These are phyloP conservation scores for Fusarium brevicatenulatum DNA, from an alignment of 2,329 filamentous ascomycete genomes.

Conservation along the genomic window DNA sequence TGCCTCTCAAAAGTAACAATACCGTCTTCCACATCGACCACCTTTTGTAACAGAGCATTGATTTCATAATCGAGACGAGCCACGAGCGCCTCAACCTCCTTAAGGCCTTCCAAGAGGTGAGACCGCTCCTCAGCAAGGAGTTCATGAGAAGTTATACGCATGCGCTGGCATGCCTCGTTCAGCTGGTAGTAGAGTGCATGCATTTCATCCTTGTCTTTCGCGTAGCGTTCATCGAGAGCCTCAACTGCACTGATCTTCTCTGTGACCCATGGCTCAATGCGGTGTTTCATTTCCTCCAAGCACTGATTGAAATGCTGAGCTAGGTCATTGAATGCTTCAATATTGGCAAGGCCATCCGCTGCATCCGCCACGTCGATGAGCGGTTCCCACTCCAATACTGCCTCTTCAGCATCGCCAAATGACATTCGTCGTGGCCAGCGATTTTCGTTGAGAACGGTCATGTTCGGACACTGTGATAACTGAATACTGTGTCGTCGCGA, in stretches of 20 bases:
- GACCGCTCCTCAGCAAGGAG: slow-evolving; percentile 75
- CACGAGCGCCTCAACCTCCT: slow-evolving; percentile 81
- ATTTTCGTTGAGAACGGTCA: slow-evolving; percentile 60
- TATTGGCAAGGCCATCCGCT: slow-evolving; percentile 41
- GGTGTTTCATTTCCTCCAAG: slow-evolving; percentile 62
- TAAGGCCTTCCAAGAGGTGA: slow-evolving; percentile 74
- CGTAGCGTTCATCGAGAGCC: slow-evolving; percentile 69
- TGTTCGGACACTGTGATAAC: slow-evolving; percentile 45
- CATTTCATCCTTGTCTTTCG: slow-evolving; percentile 71
- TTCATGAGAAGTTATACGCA: slow-evolving; percentile 74
- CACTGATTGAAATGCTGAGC: slow-evolving; percentile 64
- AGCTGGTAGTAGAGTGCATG: slow-evolving; percentile 75
- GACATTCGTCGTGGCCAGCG: slow-evolving; percentile 78
- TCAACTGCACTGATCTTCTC: slow-evolving; percentile 66
- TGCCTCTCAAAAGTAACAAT: slow-evolving; percentile 82
- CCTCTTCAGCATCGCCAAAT: slow-evolving; percentile 79
- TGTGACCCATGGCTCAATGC: slow-evolving; percentile 70
- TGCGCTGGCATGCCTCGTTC: slow-evolving; percentile 73
- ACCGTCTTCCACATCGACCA: slow-evolving; percentile 87
- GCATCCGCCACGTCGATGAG: slow-evolving; percentile 56
- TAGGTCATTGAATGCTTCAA: slow-evolving; percentile 59
- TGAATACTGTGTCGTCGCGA: slow-evolving; percentile 71
- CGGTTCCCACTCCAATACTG: slow-evolving; percentile 74
- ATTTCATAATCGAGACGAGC: slow-evolving; percentile 95
- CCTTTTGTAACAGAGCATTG: slow-evolving; percentile 78